phyloP scores from a whole-genome alignment of 1,284 basidiomycete species.

The Moesziomyces sp. region DNA sequence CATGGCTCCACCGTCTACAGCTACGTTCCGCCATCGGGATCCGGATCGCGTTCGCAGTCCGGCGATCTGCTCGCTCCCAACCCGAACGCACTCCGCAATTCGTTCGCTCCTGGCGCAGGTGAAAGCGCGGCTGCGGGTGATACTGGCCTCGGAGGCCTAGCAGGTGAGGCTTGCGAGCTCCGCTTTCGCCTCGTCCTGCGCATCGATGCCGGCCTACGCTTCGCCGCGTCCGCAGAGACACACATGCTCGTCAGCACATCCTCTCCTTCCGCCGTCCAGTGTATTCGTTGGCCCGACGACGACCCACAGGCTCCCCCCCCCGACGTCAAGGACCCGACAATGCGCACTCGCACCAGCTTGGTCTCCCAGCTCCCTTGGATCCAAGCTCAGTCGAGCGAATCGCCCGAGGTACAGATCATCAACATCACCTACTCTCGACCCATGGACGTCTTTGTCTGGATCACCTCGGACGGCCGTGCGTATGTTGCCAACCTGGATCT shows the following conservation, averaged over 20 bases:
- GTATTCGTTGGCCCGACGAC: constrained; percentile 61
- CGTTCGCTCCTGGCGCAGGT: constrained; percentile 57
- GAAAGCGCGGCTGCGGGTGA: constrained; percentile 51
- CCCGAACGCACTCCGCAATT: constrained; percentile 36
- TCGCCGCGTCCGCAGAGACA: constrained; percentile 42
- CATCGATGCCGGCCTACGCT: constrained; percentile 61
- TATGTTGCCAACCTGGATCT: constrained; percentile 50
- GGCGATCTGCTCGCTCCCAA: constrained; percentile 51
- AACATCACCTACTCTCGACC: constrained; percentile 53
- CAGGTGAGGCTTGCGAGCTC: constrained; percentile 48
- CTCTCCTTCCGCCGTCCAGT: constrained; percentile 60
- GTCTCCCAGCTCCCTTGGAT: constrained; percentile 43
- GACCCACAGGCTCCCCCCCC: constrained; percentile 31
- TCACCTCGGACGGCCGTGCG: constrained; percentile 58
- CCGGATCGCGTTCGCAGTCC: constrained; percentile 38
- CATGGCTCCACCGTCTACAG: constrained; percentile 46
- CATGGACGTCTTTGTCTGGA: constrained; percentile 62
- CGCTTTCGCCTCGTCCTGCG: constrained; percentile 57
- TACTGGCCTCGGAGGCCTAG: constrained; percentile 39
- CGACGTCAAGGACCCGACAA: constrained; percentile 23
- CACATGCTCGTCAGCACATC: constrained; percentile 61
- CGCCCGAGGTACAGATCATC: constrained; percentile 15
- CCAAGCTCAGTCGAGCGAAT: constrained; percentile 1
- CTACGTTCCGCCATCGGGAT: constrained; percentile 52
- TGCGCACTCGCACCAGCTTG: constrained; percentile 52